Conservation (phyloP, 805 yeast genomes). For the Cyberlindnera misumaiensis region DNA sequence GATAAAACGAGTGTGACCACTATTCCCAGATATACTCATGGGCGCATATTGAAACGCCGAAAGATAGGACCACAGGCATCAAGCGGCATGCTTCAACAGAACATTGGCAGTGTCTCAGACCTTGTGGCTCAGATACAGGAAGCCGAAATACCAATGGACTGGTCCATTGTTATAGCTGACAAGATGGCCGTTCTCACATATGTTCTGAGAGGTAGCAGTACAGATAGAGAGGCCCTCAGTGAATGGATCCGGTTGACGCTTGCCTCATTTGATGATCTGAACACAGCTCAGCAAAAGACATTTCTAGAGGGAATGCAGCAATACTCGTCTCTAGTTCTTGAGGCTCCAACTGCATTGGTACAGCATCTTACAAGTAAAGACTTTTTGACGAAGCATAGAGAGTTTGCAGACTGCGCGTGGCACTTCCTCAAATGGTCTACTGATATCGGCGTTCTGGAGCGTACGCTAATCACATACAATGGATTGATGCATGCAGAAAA, state of each 20-base stretch:
- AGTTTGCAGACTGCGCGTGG: slow-evolving; percentile 5
- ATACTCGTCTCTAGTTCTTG: slow-evolving; percentile 5
- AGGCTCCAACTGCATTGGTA: slow-evolving; percentile 8
- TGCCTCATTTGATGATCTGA: slow-evolving; percentile 4
- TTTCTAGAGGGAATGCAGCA: slow-evolving; percentile 6
- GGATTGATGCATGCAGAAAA: background rate
- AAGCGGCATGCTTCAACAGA: background rate
- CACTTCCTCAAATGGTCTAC: slow-evolving; percentile 7
- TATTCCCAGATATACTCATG: slow-evolving; percentile 2
- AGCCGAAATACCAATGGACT: slow-evolving; percentile 4
- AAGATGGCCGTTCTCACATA: slow-evolving; percentile 6
- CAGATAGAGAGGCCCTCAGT: slow-evolving; percentile 4
- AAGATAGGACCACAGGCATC: too few species aligned
- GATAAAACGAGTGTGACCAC: background rate
- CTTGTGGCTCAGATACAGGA: slow-evolving; percentile 5
- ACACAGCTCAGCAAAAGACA: background rate
- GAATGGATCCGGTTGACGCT: slow-evolving; percentile 9
- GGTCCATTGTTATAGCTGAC: slow-evolving; percentile 8
- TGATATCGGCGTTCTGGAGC: slow-evolving; percentile 1
- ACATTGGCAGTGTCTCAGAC: slow-evolving; percentile 2
- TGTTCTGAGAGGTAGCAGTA: slow-evolving; percentile 1
- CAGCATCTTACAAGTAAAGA: slow-evolving; percentile 5
- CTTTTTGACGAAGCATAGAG: background rate
- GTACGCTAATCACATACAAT: slow-evolving; percentile 4
- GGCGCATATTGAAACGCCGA: too few species aligned